Evolutionary conservation across 2,329 filamentous ascomycete species (phyloP).

Genomic region (Intubia oerlemansii): DNA sequence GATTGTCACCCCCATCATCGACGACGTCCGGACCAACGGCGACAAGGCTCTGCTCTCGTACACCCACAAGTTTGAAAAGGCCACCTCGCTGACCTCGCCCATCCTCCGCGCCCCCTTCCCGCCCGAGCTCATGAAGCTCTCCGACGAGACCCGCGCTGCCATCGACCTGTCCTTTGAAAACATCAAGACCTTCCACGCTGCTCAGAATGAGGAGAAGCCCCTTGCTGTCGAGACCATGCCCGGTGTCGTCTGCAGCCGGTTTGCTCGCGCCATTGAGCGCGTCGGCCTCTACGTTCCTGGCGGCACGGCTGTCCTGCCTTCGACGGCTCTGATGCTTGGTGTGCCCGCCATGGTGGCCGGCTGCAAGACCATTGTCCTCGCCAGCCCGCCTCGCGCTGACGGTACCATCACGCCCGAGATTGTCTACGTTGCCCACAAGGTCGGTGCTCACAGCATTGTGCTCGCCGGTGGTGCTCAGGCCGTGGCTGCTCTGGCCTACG

Average conservation of each 20-base stretch:
- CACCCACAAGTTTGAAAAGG: slow-evolving; percentile 96
- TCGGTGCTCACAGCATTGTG: slow-evolving; percentile 88
- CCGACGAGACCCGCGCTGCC: slow-evolving; percentile 68
- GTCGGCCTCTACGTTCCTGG: slow-evolving; percentile 95
- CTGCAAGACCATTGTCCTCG: slow-evolving; percentile 84
- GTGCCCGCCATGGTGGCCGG: slow-evolving; percentile 95
- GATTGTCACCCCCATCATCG: slow-evolving; percentile 80
- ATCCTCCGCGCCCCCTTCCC: slow-evolving; percentile 84
- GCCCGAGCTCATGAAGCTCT: slow-evolving; percentile 62
- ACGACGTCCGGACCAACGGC: slow-evolving; percentile 62
- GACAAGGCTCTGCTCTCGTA: slow-evolving; percentile 80
- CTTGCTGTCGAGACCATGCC: slow-evolving; percentile 93
- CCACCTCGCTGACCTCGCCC: slow-evolving; percentile 70
- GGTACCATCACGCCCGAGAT: slow-evolving; percentile 90
- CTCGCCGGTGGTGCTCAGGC: slow-evolving; percentile 90
- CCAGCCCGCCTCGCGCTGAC: slow-evolving; percentile 74
- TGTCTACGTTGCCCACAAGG: slow-evolving; percentile 91
- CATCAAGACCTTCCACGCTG: slow-evolving; percentile 81
- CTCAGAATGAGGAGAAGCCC: slow-evolving; percentile 67
- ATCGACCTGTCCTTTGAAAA: slow-evolving; percentile 91
- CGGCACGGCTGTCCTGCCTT: slow-evolving; percentile 90
- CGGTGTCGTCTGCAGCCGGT: slow-evolving; percentile 83
- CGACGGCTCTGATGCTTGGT: slow-evolving; percentile 92
- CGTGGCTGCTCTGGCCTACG: slow-evolving; percentile 90
- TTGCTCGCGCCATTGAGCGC: slow-evolving; percentile 76